Evolutionary conservation across 306 rosid genomes (phyloP).

Genomic region (Rosa persica): DNA sequence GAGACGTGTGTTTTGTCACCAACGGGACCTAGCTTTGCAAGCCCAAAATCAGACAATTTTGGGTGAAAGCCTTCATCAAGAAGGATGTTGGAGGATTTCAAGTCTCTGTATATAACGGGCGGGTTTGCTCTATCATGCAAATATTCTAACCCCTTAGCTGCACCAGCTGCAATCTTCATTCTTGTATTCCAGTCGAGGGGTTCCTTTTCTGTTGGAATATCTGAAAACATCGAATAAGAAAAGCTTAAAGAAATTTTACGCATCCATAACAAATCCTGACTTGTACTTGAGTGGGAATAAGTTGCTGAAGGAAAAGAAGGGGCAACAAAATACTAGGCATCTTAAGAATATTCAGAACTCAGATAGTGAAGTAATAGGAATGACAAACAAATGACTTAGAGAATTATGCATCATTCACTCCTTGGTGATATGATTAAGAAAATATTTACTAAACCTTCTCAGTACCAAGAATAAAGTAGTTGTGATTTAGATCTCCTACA

Average conservation of each 20-base stretch:
- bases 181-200: constrained; percentile 89
- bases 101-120: constrained; percentile 77
- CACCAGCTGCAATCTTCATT: constrained; percentile 83
- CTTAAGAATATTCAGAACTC: background rate
- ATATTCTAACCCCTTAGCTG: constrained; percentile 86
- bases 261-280: background rate
- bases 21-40: constrained; percentile 75
- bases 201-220: constrained; percentile 55
- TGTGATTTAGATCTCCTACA: background rate
- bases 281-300: background rate
- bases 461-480: background rate
- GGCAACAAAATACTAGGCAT: background rate
- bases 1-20: constrained; percentile 85
- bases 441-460: background rate
- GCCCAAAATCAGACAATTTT: constrained; percentile 81
- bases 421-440: background rate
- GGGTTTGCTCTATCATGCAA: constrained; percentile 69
- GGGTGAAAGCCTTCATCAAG: constrained; percentile 70
- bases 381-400: background rate
- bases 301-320: constrained; percentile 2
- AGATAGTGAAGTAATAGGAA: background rate
- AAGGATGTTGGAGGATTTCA: constrained; percentile 78
- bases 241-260: background rate
- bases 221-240: constrained; percentile 41
- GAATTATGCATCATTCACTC: background rate